Evolutionary conservation across 2,329 filamentous ascomycete genomes (phyloP), one percentile per base, ranked within the genome.

Genomic region (Microdochium bolleyi): DNA sequence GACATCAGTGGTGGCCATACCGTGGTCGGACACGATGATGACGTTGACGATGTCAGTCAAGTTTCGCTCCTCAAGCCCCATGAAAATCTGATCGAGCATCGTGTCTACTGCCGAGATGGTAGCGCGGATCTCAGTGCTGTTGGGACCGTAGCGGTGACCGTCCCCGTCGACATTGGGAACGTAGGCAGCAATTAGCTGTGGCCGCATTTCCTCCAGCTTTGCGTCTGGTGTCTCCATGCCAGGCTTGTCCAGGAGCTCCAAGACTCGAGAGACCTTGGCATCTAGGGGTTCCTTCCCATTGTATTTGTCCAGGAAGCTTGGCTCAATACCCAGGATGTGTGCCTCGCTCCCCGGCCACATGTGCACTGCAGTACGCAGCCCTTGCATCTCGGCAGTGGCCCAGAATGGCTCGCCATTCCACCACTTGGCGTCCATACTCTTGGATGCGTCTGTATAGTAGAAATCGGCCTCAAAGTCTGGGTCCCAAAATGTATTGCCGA

Each of bases 281-380:
- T 80, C 67, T 1, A 99, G 77, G 30, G 74, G 66, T 70, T 96
- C 92, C 0, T 85, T 80, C 9, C 83, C 85, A 60, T 96, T 92
- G 72, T 82, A 99, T 61, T 84, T 86, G 71, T 97, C 94, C 49
- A 97, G 68, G 62, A 89, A 89, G 10, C 83, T 85, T 2, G 92
- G 89, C 57, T 92, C 84, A 19, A 85, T 74, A n/a, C 78, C 75
- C 13, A 83, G 77, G 55, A 95, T 87, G 66, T 90, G 85, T 5
- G 92, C 92, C 71, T 99, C 94, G 46, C 89, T 95, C 2, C 94
- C 94, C 1, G 94, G 94, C 94, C 94, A 99, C 94, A 99, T 99
- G 67, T 99, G 94, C 24, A 99, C 84, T 1, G 90, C 94, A 27
- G 85, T 84, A 53, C 82, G 81, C 30, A 95, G 76, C 5, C 87